Evolutionary conservation across 495 filamentous ascomycete genomes (phyloP), one percentile per base, ranked within the genome.

Genomic region (Umbilicaria muhlenbergii): DNA sequence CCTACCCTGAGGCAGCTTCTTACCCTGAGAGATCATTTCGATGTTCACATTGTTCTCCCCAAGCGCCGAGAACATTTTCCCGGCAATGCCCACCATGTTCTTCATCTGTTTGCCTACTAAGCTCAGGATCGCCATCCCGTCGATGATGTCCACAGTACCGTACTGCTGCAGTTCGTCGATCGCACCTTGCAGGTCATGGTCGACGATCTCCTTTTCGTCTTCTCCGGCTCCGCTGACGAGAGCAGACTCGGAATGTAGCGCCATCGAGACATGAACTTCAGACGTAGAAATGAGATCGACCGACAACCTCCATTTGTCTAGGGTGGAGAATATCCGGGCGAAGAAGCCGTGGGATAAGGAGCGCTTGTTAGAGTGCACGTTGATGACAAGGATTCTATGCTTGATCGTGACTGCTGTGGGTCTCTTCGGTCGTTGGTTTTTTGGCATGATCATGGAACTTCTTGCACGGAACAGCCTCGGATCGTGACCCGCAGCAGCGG

Each of bases 391-490:
- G 52, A 94, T 94, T 54, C 85, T 77, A 52, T 83, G 80, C 69
- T 98, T 98, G 65, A 94, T 86, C 11, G 91, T 95, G 18, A 98
- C 86, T 11, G 91, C 91, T 0, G 91, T 96, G 5, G 91, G 91
- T 18, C 81, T 65, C 55, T 79, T 81, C 16, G 74, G 76, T 15
- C 64, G 59, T 42, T 69, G 60, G 49, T 65, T 66, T 54, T 60
- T 67, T 13, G 60, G 46, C 1, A 66, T 52, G 3, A 66, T 44
- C 39, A 72, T 72, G 10, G 65, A 56, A 38, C 68, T 69, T 24
- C 68, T 55, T 12, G 65, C 67, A 14, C 67, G 65, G 56, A 71
- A 67, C 21, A 70, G 45, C 21, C 61, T 55, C 0, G 64, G 61
- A 34, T 68, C 67, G 42, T 69, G 65, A 8, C 66, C 63, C 45